Conservation (phyloP, 495 filamentous ascomycete genomes). For the Durotheca rogersii region DNA sequence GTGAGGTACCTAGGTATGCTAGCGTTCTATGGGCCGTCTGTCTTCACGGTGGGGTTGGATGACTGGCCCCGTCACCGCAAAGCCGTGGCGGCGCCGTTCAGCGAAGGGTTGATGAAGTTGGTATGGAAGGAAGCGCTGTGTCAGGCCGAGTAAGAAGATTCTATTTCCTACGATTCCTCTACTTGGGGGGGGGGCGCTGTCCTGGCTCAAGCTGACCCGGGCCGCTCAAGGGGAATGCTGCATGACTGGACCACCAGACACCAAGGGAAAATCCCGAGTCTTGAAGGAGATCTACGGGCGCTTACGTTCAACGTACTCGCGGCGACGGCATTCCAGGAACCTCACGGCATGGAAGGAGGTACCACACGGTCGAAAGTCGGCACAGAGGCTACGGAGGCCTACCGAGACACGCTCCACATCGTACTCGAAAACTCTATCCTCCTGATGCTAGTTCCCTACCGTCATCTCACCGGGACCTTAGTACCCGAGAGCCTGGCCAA, state of each 20-base stretch:
- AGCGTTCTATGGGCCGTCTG: constrained; percentile 25
- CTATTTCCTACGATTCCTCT: too few species aligned
- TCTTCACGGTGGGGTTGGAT: constrained; percentile 23
- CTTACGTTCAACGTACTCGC: constrained; percentile 42
- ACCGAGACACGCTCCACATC: constrained; percentile 31
- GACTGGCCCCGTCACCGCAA: constrained; percentile 48
- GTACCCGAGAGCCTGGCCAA: constrained; percentile 24
- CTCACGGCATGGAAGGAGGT: constrained; percentile 3
- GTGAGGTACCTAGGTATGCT: too few species aligned
- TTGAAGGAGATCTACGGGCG: constrained; percentile 32
- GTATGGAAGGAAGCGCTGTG: constrained; percentile 46
- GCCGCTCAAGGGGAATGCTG: too few species aligned
- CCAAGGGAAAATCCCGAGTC: constrained; percentile 11
- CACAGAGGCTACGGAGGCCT: too few species aligned
- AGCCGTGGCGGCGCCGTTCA: constrained; percentile 43
- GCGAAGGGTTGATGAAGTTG: constrained; percentile 43
- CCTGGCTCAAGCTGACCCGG: too few species aligned
- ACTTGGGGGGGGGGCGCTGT: too few species aligned
- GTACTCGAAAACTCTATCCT: constrained; percentile 30
- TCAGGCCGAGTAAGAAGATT: constrained; percentile 40
- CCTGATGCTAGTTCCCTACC: constrained; percentile 18
- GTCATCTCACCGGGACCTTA: not conserved
- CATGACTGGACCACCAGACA: constrained; percentile 33
- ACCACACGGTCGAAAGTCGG: too few species aligned
- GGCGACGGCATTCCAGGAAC: constrained; percentile 32